phyloP scores from a whole-genome alignment of 805 yeast species.

The Myxozyma nipponensis region DNA sequence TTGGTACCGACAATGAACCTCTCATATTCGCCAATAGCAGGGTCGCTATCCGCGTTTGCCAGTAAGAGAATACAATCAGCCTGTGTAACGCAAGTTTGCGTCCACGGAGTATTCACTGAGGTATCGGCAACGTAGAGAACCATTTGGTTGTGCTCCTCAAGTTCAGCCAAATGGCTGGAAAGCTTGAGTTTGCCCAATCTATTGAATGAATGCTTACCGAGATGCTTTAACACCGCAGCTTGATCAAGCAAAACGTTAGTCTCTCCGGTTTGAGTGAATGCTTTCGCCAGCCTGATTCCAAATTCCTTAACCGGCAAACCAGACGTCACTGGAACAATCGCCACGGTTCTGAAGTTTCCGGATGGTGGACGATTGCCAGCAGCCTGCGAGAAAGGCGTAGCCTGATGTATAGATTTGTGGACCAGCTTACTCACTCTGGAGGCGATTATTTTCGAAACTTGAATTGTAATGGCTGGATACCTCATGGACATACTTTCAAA shows the following conservation, averaged over 20 bases:
- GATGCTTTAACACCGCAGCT: conserved; percentile 68
- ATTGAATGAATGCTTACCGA: conserved; percentile 92
- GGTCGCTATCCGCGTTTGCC: conserved; percentile 74
- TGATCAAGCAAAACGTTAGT: conserved; percentile 79
- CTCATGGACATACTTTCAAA: conserved; percentile 80
- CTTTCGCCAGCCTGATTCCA: conserved; percentile 67
- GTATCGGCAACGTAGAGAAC: conserved; percentile 88
- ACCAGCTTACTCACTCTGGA: conserved; percentile 39
- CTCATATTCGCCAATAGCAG: conserved; percentile 83
- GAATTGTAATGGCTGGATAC: conserved; percentile 86
- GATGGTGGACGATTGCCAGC: conserved; percentile 12
- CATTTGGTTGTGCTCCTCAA: conserved; percentile 86
- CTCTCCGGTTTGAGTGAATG: conserved; percentile 68
- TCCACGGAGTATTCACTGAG: conserved; percentile 79
- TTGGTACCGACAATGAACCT: conserved; percentile 65
- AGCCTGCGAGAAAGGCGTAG: neutral
- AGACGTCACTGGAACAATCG: conserved; percentile 70
- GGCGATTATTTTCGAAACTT: conserved; percentile 84
- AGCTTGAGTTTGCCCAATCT: conserved; percentile 79
- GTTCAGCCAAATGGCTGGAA: conserved; percentile 82
- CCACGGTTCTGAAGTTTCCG: conserved; percentile 67
- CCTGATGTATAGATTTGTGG: conserved; percentile 14
- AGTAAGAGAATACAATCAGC: conserved; percentile 89
- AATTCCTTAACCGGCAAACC: conserved; percentile 87
- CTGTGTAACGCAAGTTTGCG: conserved; percentile 85